Evolutionary conservation across 768 basidiomycete genomes (phyloP), one percentile per base, ranked within the genome.

Genomic region (Mycena maculata): DNA sequence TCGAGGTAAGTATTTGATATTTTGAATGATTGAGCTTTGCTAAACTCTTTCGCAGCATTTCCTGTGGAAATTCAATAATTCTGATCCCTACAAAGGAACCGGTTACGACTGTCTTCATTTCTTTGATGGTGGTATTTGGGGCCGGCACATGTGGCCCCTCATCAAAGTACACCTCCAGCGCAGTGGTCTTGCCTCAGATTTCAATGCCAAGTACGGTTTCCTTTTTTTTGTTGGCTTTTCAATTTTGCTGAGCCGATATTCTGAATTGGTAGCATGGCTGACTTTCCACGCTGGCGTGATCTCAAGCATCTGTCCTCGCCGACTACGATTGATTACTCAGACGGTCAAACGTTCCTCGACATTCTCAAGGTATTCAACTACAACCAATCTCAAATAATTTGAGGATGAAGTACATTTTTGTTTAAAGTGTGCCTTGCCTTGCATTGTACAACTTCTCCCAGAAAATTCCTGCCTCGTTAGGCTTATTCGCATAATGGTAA

Each of bases 301-400:
- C 44, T 68, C n/a, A 59, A 68, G 15, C 61, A 63, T 13, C 3
- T 59, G 7, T 38, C 47, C 13, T 56, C 67, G 2, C 47, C 61
- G 2, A 68, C 67, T 23, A 68, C 53, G 16, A 68, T 68, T 27
- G 67, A 68, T 18, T 63, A 68, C 27, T 63, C 61, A 5, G 67
- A 68, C 4, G 67, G 55, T 30, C 67, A 68, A 63, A 63, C 67
- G 11, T 68, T 63, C 25, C 41, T 68, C 36, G 67, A 68, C 20
- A 68, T 68, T 41, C 55, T 68, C 27, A 68, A 63, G 62, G 67
- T 63, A 61, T 25, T 30, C 33, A 30, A n/a, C 36, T 42, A 25
- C n/a, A n/a, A n/a, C n/a, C n/a, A n/a, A n/a, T n/a, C n/a, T n/a
- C n/a, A n/a, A n/a, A n/a, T n/a, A n/a, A n/a, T n/a, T n/a, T n/a